Evolutionary conservation across 2,329 filamentous ascomycete genomes (phyloP), one percentile per base, ranked within the genome.

Genomic region (Ilyonectria robusta): DNA sequence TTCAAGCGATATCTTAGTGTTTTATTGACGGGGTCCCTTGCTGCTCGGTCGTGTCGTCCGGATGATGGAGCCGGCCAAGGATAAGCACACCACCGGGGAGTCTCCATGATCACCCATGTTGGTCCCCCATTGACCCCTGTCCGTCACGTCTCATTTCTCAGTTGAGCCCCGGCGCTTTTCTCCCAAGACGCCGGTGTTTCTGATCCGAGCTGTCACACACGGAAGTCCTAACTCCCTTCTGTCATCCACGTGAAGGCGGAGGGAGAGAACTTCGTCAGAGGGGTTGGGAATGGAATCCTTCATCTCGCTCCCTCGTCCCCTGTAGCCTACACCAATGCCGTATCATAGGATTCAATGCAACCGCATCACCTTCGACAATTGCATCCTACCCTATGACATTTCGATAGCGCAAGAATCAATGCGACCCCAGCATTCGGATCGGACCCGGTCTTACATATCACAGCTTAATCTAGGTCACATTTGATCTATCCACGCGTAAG

Each of bases 111-210:
- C 64, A 54, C 61, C 65, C 70, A 59, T 74, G 68, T 62, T 37
- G 51, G 63, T 58, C 53, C 61, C 61, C 56, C 46, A 50, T 51
- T 62, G 40, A 54, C 59, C 63, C 63, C 42, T 35, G 60, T 21
- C 59, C 54, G 48, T 59, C 65, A 65, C 47, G 68, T 62, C 31
- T 55, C 51, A 47, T 54, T 64, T 69, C 61, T 60, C 55, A n/a
- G 31, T 60, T 44, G 35, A 26, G 69, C 61, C 61, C 72, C 63
- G 66, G 62, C 54, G 61, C 37, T 40, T 58, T 51, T 37, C 63
- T 56, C 51, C 55, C 60, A 72, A 54, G 40, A 66, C 73, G 69
- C 70, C 73, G 62, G 70, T 63, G 72, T 70, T 72, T 74, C 70
- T 56, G 62, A 70, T 72, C 31, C 21, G 40, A 55, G 58, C 54